A percentile compares a stretch with the other conserved stretches of the same genome.
These are phyloP conservation scores for Kingdonia uniflora DNA, from an alignment of 164 flowering plant species.

Conservation along the genomic window DNA sequence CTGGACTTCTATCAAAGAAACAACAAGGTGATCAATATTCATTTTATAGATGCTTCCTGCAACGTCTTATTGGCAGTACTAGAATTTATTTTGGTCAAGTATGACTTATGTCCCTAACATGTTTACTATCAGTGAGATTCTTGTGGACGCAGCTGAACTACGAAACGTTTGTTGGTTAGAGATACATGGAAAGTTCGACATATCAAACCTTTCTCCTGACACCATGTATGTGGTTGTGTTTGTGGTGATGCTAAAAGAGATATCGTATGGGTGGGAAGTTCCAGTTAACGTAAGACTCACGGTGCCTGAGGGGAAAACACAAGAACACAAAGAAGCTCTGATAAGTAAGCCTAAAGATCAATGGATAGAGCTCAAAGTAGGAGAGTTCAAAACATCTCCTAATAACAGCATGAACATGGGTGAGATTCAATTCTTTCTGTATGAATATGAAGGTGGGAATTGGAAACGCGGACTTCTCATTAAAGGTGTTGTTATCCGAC, in stretches of 20 bases:
- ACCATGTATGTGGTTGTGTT: conserved; percentile 36
- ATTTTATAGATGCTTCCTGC: neutral
- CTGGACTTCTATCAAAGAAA: conserved; percentile 31
- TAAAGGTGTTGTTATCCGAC: conserved; percentile 39
- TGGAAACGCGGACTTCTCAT: conserved; percentile 64
- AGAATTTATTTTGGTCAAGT: neutral
- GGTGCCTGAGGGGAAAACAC: conserved; percentile 37
- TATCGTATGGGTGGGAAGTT: conserved; percentile 51
- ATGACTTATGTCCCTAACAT: neutral
- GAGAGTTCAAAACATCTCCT: conserved; percentile 22
- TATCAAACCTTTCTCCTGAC: conserved; percentile 35
- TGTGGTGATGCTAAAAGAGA: conserved; percentile 43
- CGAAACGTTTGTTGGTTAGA: conserved; percentile 76
- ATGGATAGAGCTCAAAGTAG: conserved; percentile 45
- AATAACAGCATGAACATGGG: conserved; percentile 11
- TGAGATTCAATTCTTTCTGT: conserved; percentile 35
- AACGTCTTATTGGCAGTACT: neutral
- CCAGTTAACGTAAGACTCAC: conserved; percentile 50
- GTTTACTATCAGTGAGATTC: conserved; percentile 18
- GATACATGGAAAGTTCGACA: conserved; percentile 42
- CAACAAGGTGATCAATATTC: conserved; percentile 1
- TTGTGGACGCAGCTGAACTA: conserved; percentile 44
- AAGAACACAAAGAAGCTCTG: conserved; percentile 25
- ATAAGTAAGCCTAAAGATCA: conserved; percentile 22
- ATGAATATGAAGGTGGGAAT: conserved; percentile 35